Evolutionary conservation across 116 monocot species (phyloP), one percentile per base, ranked within the genome.

Genomic region (Trichopus zeylanicus): DNA sequence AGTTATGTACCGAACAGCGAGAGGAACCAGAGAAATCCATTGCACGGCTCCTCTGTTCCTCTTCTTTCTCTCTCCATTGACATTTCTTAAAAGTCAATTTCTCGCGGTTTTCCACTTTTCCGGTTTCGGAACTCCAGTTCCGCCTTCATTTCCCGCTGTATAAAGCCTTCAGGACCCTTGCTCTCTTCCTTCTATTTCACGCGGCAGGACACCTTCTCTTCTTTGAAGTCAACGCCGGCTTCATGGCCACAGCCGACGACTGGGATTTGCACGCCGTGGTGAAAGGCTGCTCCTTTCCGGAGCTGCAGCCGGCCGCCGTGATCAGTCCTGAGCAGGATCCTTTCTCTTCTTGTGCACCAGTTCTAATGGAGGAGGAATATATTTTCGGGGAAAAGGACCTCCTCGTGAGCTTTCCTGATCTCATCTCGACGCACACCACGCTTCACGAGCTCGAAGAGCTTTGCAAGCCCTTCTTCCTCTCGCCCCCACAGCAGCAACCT

Each of bases 251-350:
- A 25, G 15, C 26, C 1, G 75, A 75, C 32, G 61, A 72, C 55
- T 86, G 86, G 86, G 86, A 75, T 57, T 71, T 89, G 13, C 61
- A 76, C 19, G 89, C 89, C 13, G 81, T 89, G 35, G 89, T 89
- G 35, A 60, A 81, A 8, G 67, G 81, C 31, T 73, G 66, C 75
- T 51, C 67, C 23, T 32, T 38, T 24, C 23, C 54, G 0, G 49
- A 54, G 12, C 16, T 9, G 48, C 2, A 11, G 26, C 23, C 56
- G 7, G 31, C 59, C 12, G 26, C 55, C 9, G 1, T 30, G 28
- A 10, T n/a, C 34, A 12, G 16, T 39, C 7, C 26, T 59, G 1
- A 53, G 39, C n/a, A n/a, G 18, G 64, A 69, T 22, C 75, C 69
- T 6, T 67, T 66, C 29, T 39, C 18, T 33, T 60, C 75, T 5